These are phyloP conservation scores for Curvularia hawaiiensis DNA, from an alignment of 2,329 filamentous ascomycete species.

Conservation along the genomic window DNA sequence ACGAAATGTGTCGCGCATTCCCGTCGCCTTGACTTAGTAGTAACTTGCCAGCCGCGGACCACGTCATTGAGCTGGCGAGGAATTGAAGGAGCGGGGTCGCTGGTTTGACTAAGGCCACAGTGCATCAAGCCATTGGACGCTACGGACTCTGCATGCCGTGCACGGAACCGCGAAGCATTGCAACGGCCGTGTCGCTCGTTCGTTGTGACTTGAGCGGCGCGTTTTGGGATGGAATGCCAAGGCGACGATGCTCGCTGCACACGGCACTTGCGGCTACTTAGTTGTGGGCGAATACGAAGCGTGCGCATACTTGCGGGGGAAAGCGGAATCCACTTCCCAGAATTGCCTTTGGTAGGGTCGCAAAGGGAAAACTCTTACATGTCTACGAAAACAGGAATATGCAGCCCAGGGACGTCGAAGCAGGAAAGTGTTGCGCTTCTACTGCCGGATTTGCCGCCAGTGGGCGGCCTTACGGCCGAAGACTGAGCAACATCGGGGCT, in stretches of 20 bases:
- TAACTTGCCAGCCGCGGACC: slow-evolving; percentile 14
- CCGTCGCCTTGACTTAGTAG: slow-evolving; percentile 22
- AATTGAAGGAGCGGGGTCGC: slow-evolving; percentile 3
- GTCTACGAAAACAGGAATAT: slow-evolving; percentile 13
- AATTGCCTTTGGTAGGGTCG: background rate
- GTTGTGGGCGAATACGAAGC: background rate
- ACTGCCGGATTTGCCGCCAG: slow-evolving; percentile 9
- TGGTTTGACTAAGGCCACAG: slow-evolving; percentile 8
- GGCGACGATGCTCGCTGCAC: background rate
- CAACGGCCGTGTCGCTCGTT: slow-evolving; percentile 2
- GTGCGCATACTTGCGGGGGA: background rate
- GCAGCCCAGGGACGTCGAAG: slow-evolving; percentile 9
- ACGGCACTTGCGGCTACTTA: background rate
- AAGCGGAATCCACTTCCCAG: slow-evolving; percentile 1
- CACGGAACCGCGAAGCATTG: background rate
- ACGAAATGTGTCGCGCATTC: slow-evolving; percentile 20
- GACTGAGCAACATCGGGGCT: slow-evolving; percentile 11
- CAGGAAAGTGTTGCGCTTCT: slow-evolving; percentile 4
- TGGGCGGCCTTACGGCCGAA: slow-evolving; percentile 13
- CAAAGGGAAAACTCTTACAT: background rate
- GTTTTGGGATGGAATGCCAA: background rate
- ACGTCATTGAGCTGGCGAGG: slow-evolving; percentile 24
- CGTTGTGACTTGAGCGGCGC: background rate
- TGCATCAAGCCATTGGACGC: background rate
- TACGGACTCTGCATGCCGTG: background rate